Base-by-base conservation (phyloP, 805 yeast species). In the Saturnispora sekii region DNA sequence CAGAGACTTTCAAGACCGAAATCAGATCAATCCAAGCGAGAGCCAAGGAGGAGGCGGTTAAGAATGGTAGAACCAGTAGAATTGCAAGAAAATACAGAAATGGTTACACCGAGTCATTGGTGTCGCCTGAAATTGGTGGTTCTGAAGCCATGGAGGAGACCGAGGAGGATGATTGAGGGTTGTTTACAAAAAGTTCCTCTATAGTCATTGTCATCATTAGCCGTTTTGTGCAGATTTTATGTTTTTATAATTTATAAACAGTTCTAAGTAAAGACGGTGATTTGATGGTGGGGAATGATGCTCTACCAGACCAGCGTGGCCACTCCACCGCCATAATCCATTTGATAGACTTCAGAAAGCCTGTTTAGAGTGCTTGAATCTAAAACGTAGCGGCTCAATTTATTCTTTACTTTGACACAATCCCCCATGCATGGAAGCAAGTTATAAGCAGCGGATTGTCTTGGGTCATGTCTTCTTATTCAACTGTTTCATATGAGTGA, bases 61-160 rank as follows among this genome's bases (percentile, higher is more conserved):
- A 59, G 21, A 56, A 65, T 3, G 85, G 87, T 31, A 73, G 70
- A 49, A 77, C 82, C 35, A 80, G 88, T 5, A 76, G 93, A 71
- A 72, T 84, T 49, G 81, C 88, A 10, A 76, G 86, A 67, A 84
- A 84, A 60, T 84, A 84, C 60, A 59, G 54, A 34, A 72, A 65
- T 47, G 66, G 64, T 30, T 64, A 64, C 48, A 62, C 59, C 35
- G 90, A 82, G 56, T 67, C 73, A 32, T 70, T 83, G 38, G 63
- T 81, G 61, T 72, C 76, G 39, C 78, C 80, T 33, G 86, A 81
- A 48, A 77, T 77, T 26, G 81, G 79, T 44, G 77, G 72, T 21
- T 80, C 75, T 36, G 83, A 77, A 17, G 75, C 72, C n/a, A 78
- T 73, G 16, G 78, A 73, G 41, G 81, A 70, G 34, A 73, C 60